These are phyloP conservation scores for Fusarium mangiferae DNA, from an alignment of 2,329 filamentous ascomycete species.

Conservation along the genomic window DNA sequence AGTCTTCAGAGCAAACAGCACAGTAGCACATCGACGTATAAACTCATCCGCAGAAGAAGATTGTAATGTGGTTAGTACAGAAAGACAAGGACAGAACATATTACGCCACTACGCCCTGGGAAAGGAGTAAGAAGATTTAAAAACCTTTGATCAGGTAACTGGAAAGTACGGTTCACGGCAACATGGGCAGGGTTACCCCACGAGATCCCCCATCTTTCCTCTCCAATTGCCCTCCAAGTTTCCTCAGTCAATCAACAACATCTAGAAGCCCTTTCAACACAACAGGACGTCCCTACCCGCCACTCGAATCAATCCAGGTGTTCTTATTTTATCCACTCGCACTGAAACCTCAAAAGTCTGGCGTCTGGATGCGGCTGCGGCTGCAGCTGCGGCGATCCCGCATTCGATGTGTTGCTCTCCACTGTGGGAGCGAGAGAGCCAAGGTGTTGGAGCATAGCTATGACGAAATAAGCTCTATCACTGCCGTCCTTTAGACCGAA, in stretches of 20 bases:
- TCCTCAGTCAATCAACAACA: neutral
- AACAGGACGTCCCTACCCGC: neutral
- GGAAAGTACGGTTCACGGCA: neutral
- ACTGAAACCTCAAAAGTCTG: neutral
- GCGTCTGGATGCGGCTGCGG: neutral
- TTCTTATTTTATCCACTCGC: neutral
- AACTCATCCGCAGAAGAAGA: neutral
- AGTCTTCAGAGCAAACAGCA: no score
- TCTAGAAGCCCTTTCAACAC: neutral
- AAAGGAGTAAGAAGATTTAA: neutral
- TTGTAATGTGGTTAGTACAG: neutral
- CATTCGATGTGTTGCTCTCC: constrained; percentile 18
- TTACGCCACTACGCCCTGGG: neutral
- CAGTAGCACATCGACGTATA: no score
- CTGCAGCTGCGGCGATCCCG: neutral
- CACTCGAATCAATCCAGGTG: neutral
- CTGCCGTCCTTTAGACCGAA: constrained; percentile 45
- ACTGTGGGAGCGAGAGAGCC: constrained; percentile 37
- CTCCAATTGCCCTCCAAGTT: constrained; percentile 1
- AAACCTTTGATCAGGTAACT: neutral
- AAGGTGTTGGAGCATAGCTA: constrained; percentile 21
- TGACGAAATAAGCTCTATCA: constrained; percentile 36
- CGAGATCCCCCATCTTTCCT: constrained; percentile 19
- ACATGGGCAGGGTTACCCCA: constrained; percentile 33
- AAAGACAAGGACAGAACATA: neutral